A percentile compares a stretch with the other conserved stretches of the same genome.
Conservation (phyloP, 306 rosid species). For the Rosa rugosa region DNA sequence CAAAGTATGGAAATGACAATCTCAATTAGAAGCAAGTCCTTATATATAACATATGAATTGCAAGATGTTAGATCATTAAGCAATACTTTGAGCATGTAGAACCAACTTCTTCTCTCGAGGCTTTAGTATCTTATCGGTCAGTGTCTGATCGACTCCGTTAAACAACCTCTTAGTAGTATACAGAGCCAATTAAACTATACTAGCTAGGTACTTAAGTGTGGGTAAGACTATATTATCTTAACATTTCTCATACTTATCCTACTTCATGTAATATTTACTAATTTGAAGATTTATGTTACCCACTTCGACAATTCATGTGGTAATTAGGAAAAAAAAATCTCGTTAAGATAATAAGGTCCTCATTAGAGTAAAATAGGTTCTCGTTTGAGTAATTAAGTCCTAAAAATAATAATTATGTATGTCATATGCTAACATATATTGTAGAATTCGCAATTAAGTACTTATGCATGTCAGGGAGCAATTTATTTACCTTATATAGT, state of each 20-base stretch:
- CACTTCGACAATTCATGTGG: neutral
- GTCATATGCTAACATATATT: neutral
- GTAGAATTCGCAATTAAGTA: neutral
- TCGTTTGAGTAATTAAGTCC: neutral
- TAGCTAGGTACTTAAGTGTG: no score
- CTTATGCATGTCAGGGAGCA: neutral
- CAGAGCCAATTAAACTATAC: no score
- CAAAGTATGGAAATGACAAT: neutral
- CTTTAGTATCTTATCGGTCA: no score
- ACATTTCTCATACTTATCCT: neutral
- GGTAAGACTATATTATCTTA: no score
- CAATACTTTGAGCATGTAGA: no score
- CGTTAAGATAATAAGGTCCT: neutral
- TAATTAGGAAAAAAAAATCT: no score
- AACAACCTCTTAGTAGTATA: no score
- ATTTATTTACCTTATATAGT: slow-evolving; percentile 9
- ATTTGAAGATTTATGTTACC: neutral
- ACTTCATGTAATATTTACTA: no score
- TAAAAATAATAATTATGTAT: neutral
- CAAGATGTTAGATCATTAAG: neutral
- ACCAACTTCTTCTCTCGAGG: no score
- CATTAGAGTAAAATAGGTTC: neutral
- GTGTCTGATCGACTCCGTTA: no score
- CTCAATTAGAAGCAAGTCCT: neutral
- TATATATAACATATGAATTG: neutral